Base-by-base conservation (phyloP, 306 rosid genomes). In the Neltuma alba region DNA sequence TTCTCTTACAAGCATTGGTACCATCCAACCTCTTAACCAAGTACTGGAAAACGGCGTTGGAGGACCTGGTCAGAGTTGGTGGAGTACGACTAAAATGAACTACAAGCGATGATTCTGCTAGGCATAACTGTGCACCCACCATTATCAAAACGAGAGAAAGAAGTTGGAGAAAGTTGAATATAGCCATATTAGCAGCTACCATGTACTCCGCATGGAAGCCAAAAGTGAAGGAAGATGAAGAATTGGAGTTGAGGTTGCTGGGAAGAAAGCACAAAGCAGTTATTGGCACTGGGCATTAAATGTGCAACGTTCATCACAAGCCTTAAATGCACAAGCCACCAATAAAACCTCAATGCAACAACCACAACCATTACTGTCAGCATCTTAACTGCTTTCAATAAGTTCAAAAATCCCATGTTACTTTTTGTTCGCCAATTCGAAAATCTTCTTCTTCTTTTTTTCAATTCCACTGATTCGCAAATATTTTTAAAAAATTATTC, bases 11-110 rank as follows among this genome's bases (percentile, higher is more conserved):
- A n/a, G 88, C 90, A 85, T 83, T 84, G 66, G 87, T 81, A 55
- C 92, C 94, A 76, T 87, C 76, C 61, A 69, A 70, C 20, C 63
- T 63, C 82, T 79, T 41, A 40, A 87, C 82, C 0, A 86, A 76
- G 80, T 81, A 90, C 55, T 78, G 77, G 64, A 88, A 90, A 83
- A 82, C 72, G 23, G 94, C 92, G 8, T 74, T 75, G 15, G 92
- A 82, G 76, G 80, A 75, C 75, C 92, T 83, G 38, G 89, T 81
- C 55, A 10, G 18, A 40, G 85, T 27, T 31, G 81, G 88, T n/a
- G 94, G 94, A 62, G 75, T 73, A 75, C 70, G 83, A 40, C 57
- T 79, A 55, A 88, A 84, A 71, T 76, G 81, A 75, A 90, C 37
- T n/a, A 82, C 16, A 74, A 88, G 79, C 36, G 82, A 37, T 5